Evolutionary conservation across 163 green algal species (phyloP).

Genomic region (Chloromonas sp.): DNA sequence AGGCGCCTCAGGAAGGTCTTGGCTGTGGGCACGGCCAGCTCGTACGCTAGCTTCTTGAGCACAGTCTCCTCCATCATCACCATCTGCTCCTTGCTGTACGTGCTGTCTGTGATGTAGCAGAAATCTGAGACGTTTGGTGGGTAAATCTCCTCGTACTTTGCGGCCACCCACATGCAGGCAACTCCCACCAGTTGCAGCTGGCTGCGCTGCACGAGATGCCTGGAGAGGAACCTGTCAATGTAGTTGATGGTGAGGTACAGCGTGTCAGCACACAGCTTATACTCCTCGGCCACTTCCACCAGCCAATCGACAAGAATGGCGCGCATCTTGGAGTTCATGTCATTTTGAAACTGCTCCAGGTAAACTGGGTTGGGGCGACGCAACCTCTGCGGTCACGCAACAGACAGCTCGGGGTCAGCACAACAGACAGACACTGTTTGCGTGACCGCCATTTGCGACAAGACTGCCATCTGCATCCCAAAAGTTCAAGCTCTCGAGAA

Average conservation of each 20-base stretch:
- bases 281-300: slow-evolving; percentile 93
- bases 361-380: slow-evolving; percentile 36
- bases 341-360: slow-evolving; percentile 53
- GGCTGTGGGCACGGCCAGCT: slow-evolving; percentile 67
- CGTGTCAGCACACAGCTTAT: slow-evolving; percentile 89
- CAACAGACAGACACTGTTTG: neutral
- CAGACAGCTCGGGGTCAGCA: neutral
- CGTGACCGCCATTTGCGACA: neutral
- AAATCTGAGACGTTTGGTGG: slow-evolving; percentile 62
- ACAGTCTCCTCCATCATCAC: slow-evolving; percentile 75
- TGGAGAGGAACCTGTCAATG: slow-evolving; percentile 86
- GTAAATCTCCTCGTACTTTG: slow-evolving; percentile 93
- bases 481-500: too few species aligned
- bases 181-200: slow-evolving; percentile 77
- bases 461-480: neutral
- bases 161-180: slow-evolving; percentile 70
- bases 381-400: slow-evolving; percentile 23
- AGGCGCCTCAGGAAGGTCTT: slow-evolving; percentile 77
- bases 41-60: slow-evolving; percentile 78
- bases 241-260: slow-evolving; percentile 87
- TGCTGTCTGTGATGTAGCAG: slow-evolving; percentile 95
- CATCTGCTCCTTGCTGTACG: slow-evolving; percentile 68
- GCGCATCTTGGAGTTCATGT: slow-evolving; percentile 91
- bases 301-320: slow-evolving; percentile 96
- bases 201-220: slow-evolving; percentile 30